phyloP scores from a whole-genome alignment of 352 stramenopile species.

The Pilasporangium apinafurcum region DNA sequence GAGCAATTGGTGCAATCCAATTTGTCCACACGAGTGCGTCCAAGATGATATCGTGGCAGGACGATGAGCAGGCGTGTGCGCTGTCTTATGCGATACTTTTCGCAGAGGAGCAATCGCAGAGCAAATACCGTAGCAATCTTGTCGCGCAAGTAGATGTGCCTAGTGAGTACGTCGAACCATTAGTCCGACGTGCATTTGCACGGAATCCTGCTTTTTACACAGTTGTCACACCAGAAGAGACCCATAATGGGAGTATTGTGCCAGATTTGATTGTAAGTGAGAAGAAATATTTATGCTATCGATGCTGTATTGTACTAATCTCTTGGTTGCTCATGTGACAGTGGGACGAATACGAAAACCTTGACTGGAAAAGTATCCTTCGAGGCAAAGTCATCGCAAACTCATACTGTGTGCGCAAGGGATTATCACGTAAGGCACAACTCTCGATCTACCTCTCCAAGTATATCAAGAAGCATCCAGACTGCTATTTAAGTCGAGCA shows the following conservation, averaged over 20 bases:
- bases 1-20: no score
- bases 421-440: constrained; percentile 63
- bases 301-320: constrained; percentile 4
- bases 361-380: constrained; percentile 53
- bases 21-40: no score
- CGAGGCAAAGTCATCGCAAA: constrained; percentile 47
- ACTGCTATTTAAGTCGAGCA: constrained; percentile 34
- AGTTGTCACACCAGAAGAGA: constrained; percentile 12
- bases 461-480: constrained; percentile 57
- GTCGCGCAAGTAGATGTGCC: constrained; percentile 27
- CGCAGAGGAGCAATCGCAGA: constrained; percentile 10
- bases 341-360: constrained; percentile 65
- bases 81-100: constrained; percentile 28
- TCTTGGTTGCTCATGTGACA: constrained; percentile 11
- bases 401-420: constrained; percentile 68
- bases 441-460: constrained; percentile 62
- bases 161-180: constrained; percentile 32
- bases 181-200: constrained; percentile 37
- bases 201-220: constrained; percentile 38
- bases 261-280: constrained; percentile 31
- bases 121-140: constrained; percentile 20
- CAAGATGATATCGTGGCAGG: no score
- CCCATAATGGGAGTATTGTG: neutral
- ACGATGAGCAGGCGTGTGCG: constrained; percentile 25
- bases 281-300: neutral